Conservation (phyloP, 805 yeast species). For the Phaffomyces thermotolerans region DNA sequence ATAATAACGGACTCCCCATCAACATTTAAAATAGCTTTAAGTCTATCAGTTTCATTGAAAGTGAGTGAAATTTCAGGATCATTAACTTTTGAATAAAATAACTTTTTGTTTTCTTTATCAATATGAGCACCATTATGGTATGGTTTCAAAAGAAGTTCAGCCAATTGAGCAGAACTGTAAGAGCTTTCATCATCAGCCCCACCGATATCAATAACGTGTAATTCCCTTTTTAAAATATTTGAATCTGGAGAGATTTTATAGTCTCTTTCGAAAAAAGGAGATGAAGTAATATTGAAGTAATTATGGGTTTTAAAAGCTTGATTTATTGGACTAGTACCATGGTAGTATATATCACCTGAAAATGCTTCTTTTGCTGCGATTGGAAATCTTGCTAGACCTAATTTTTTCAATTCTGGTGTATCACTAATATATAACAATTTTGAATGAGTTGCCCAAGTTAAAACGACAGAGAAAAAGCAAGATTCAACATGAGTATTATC, state of each 20-base stretch:
- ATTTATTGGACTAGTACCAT: background rate
- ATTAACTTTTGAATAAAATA: conserved; percentile 7
- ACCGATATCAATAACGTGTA: conserved; percentile 16
- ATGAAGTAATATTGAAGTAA: conserved; percentile 12
- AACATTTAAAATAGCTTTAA: conserved; percentile 13
- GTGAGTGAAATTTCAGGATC: background rate
- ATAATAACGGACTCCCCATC: conserved; percentile 18
- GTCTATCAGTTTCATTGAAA: conserved; percentile 11
- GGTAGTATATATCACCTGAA: conserved; percentile 7
- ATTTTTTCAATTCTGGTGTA: conserved; percentile 52
- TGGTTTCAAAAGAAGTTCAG: conserved; percentile 11
- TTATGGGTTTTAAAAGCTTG: conserved; percentile 7
- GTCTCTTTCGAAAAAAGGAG: conserved; percentile 15
- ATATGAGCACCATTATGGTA: conserved; percentile 16
- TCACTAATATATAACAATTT: conserved; percentile 77
- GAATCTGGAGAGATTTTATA: conserved; percentile 22
- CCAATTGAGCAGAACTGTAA: conserved; percentile 7
- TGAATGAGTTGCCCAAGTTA: conserved; percentile 85
- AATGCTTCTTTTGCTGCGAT: conserved; percentile 59
- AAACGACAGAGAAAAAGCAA: conserved; percentile 47
- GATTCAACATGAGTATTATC: conserved; percentile 2
- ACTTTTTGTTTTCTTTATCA: background rate
- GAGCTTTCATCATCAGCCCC: conserved; percentile 1
- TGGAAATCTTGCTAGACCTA: conserved; percentile 61
- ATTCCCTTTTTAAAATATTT: conserved; percentile 6